Evolutionary conservation across 1,139 yeast species (phyloP).

Genomic region (Insectozyma bohioensis): DNA sequence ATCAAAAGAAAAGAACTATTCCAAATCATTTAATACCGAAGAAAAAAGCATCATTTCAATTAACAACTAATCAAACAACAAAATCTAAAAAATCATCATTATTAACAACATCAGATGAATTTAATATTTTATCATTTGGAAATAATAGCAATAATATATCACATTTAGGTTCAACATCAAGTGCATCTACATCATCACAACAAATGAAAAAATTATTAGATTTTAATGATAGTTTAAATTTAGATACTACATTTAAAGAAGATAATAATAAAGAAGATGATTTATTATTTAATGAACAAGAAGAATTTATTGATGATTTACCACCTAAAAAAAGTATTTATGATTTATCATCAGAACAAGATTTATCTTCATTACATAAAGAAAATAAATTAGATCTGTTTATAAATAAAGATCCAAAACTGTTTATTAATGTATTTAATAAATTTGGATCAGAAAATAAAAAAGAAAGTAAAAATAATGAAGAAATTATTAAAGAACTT

Average conservation of each 20-base stretch:
- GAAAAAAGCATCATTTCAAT: slow-evolving; percentile 44
- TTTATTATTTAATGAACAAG: slow-evolving; percentile 28
- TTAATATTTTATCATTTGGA: slow-evolving; percentile 43
- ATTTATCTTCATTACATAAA: no score
- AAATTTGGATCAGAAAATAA: slow-evolving; percentile 18
- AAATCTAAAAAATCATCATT: slow-evolving; percentile 8
- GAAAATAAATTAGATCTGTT: no score
- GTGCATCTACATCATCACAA: no score
- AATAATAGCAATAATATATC: slow-evolving; percentile 20
- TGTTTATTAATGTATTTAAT: slow-evolving; percentile 46
- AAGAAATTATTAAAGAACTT: not conserved
- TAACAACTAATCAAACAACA: slow-evolving; percentile 22
- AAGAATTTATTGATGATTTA: slow-evolving; percentile 25
- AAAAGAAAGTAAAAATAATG: slow-evolving; percentile 10
- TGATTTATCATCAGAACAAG: no score
- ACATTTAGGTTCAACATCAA: slow-evolving; percentile 9
- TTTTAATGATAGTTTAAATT: slow-evolving; percentile 26
- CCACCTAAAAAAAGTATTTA: slow-evolving; percentile 65
- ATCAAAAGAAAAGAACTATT: slow-evolving; percentile 55
- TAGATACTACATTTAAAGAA: no score
- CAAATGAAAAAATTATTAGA: slow-evolving; percentile 8
- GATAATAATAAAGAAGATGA: slow-evolving; percentile 25
- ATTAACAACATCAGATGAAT: slow-evolving; percentile 23
- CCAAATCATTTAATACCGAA: slow-evolving; percentile 55
- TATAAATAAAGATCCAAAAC: slow-evolving; percentile 46